These are phyloP conservation scores for Auricularia heimuer DNA, from an alignment of 768 basidiomycete genomes.

Conservation along the genomic window DNA sequence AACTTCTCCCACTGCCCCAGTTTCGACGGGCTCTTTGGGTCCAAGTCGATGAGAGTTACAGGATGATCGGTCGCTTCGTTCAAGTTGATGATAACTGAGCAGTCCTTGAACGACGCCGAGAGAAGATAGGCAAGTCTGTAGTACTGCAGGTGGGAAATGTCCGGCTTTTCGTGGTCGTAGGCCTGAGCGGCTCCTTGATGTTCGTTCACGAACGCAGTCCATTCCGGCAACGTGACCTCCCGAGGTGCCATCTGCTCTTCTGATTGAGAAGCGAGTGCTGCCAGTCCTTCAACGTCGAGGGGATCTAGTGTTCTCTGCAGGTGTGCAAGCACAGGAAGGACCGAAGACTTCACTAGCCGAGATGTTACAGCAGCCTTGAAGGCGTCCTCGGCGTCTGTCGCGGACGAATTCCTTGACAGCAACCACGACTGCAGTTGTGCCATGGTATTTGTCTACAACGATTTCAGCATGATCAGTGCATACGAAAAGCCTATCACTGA, in stretches of 20 bases:
- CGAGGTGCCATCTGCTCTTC: slow-evolving; percentile 12
- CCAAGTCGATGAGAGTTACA: slow-evolving; percentile 76
- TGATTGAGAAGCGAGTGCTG: slow-evolving; percentile 12
- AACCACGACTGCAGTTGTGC: background rate
- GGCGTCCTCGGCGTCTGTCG: slow-evolving; percentile 9
- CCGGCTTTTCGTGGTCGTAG: slow-evolving; percentile 25
- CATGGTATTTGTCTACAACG: background rate
- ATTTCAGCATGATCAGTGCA: background rate
- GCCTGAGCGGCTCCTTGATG: slow-evolving; percentile 32
- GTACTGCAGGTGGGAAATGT: slow-evolving; percentile 41
- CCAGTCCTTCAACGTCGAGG: slow-evolving; percentile 77
- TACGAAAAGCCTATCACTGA: slow-evolving; percentile 22
- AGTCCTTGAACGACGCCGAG: slow-evolving; percentile 95
- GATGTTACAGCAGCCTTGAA: slow-evolving; percentile 43
- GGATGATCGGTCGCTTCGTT: slow-evolving; percentile 16
- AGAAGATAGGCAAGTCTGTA: slow-evolving; percentile 70
- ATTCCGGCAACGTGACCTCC: slow-evolving; percentile 45
- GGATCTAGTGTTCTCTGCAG: slow-evolving; percentile 73
- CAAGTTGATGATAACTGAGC: slow-evolving; percentile 56
- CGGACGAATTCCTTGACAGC: background rate
- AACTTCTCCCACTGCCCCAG: slow-evolving; percentile 62
- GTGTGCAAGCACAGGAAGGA: slow-evolving; percentile 42
- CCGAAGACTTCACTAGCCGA: slow-evolving; percentile 38
- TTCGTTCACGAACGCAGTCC: slow-evolving; percentile 48
- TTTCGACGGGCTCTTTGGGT: slow-evolving; percentile 61